phyloP scores from a whole-genome alignment of 371 early-diverging fungal genomes.

The Vairimorpha necatrix region DNA sequence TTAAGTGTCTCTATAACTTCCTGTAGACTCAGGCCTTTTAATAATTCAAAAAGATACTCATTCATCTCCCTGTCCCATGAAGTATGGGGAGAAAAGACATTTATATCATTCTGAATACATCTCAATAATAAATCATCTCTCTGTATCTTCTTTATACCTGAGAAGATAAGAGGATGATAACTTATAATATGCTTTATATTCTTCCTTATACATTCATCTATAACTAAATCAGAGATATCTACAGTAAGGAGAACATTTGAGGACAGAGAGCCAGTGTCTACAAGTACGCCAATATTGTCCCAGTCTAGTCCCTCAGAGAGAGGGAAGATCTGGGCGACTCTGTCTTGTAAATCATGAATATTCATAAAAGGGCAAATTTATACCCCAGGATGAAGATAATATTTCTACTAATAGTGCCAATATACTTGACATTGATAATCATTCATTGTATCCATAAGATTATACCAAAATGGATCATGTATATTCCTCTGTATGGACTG shows the following conservation, averaged over 20 bases:
- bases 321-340: slow-evolving; percentile 78
- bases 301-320: slow-evolving; percentile 78
- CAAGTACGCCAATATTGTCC: slow-evolving; percentile 77
- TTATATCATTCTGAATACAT: slow-evolving; percentile 75
- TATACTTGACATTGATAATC: too few species aligned
- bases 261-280: slow-evolving; percentile 68
- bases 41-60: slow-evolving; percentile 41
- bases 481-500: neutral
- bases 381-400: too few species aligned
- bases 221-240: slow-evolving; percentile 77
- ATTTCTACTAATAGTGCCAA: neutral
- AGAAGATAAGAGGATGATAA: slow-evolving; percentile 92
- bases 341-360: slow-evolving; percentile 58
- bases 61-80: slow-evolving; percentile 72
- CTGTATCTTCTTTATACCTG: slow-evolving; percentile 74
- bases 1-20: neutral
- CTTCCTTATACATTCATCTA: slow-evolving; percentile 77
- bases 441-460: too few species aligned
- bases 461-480: neutral
- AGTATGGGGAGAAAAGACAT: slow-evolving; percentile 90
- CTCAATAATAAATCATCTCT: slow-evolving; percentile 74
- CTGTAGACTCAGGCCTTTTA: neutral
- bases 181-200: slow-evolving; percentile 66
- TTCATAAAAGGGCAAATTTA: neutral
- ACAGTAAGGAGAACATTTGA: slow-evolving; percentile 82